Conservation (phyloP, 768 basidiomycete genomes). For the Suillus subaureus region DNA sequence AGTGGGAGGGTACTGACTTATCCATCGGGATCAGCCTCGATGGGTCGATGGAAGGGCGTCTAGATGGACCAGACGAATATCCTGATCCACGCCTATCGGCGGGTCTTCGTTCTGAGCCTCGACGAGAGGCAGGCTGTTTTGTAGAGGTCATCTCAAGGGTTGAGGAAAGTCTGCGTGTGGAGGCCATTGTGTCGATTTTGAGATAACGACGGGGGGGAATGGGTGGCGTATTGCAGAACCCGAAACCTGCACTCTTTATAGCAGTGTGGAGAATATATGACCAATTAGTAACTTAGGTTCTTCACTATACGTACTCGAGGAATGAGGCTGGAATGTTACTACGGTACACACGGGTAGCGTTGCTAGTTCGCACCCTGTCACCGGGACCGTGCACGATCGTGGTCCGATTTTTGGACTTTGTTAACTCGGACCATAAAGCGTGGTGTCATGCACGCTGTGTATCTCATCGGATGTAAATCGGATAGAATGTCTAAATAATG, state of each 20-base stretch:
- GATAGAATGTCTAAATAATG: conserved; percentile 10
- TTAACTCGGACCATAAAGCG: conserved; percentile 5
- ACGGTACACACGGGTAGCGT: neutral
- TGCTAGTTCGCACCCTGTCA: conserved; percentile 4
- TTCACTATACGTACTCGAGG: neutral
- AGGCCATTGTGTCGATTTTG: conserved; percentile 17
- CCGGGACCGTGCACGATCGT: neutral
- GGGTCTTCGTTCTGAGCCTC: conserved; percentile 44
- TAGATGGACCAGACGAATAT: conserved; percentile 48
- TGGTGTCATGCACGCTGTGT: neutral
- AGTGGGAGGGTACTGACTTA: conserved; percentile 48
- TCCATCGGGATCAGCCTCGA: conserved; percentile 77
- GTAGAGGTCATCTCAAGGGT: conserved; percentile 35
- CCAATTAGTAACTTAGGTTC: conserved; percentile 1
- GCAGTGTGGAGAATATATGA: conserved; percentile 10
- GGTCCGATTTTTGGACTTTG: neutral
- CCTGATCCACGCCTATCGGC: conserved; percentile 54
- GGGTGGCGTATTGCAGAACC: neutral
- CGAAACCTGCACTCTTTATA: conserved; percentile 13
- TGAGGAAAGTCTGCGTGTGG: conserved; percentile 28
- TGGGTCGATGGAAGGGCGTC: conserved; percentile 78
- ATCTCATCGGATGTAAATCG: conserved; percentile 9
- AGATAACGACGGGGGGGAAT: conserved; percentile 5
- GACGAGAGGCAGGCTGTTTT: conserved; percentile 40
- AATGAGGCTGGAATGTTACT: neutral